phyloP scores from a whole-genome alignment of 164 flowering plant genomes.

The Amborella trichopoda region DNA sequence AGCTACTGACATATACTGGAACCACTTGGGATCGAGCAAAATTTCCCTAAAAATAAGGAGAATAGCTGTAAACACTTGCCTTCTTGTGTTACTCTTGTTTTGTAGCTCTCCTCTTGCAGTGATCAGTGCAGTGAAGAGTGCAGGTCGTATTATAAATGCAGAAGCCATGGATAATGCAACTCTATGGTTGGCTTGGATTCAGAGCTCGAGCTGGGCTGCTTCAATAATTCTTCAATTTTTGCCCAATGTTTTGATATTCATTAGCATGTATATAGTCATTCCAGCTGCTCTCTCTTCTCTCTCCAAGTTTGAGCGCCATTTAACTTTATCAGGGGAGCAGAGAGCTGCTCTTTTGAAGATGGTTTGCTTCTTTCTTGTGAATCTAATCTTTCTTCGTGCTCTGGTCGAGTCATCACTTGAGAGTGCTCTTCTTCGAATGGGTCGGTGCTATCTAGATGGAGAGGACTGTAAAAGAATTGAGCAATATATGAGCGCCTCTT shows the following conservation, averaged over 20 bases:
- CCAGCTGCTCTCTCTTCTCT: constrained; percentile 88
- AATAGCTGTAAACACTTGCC: constrained; percentile 71
- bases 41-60: constrained; percentile 64
- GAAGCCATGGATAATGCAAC: constrained; percentile 93
- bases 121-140: constrained; percentile 69
- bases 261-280: constrained; percentile 91
- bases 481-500: constrained; percentile 91
- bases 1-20: constrained; percentile 93
- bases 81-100: constrained; percentile 73
- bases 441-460: constrained; percentile 95
- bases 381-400: constrained; percentile 77
- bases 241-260: constrained; percentile 88
- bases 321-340: constrained; percentile 95
- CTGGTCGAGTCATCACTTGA: constrained; percentile 93
- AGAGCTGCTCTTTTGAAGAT: constrained; percentile 90
- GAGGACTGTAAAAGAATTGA: constrained; percentile 96
- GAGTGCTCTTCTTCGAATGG: constrained; percentile 65
- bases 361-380: constrained; percentile 97
- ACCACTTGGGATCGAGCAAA: constrained; percentile 78
- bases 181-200: constrained; percentile 77
- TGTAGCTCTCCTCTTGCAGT: constrained; percentile 97
- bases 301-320: constrained; percentile 82
- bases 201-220: constrained; percentile 88
- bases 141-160: constrained; percentile 84
- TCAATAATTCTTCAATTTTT: constrained; percentile 77